A percentile compares a stretch with the other conserved stretches of the same genome.
Conservation (phyloP, 1,284 basidiomycete species). For the Tilletia indica region DNA sequence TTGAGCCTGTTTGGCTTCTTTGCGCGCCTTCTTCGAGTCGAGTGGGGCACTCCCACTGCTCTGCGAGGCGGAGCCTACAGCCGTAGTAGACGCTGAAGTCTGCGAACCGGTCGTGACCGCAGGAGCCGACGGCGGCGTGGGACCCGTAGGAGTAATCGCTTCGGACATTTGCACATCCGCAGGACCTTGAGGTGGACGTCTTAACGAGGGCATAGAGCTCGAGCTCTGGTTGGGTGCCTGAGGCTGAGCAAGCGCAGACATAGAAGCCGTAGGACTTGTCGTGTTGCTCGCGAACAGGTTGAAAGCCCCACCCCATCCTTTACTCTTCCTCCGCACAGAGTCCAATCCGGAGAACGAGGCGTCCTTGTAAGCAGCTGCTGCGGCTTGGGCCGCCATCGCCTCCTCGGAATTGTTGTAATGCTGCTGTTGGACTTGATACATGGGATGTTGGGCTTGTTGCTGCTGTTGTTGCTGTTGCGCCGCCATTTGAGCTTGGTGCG, state of each 20-base stretch:
- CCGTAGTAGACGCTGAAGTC: no score
- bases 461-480: slow-evolving; percentile 17
- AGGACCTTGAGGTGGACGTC: neutral
- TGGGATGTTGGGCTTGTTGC: neutral
- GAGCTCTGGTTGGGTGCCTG: neutral
- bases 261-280: neutral
- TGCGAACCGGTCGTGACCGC: neutral
- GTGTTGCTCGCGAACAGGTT: slow-evolving; percentile 1
- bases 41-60: slow-evolving; percentile 52
- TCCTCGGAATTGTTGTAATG: slow-evolving; percentile 23
- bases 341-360: neutral
- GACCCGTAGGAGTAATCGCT: neutral
- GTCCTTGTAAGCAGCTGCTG: neutral
- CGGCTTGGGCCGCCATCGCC: neutral
- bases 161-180: slow-evolving; percentile 9
- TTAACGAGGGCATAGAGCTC: no score
- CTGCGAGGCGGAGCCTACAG: no score
- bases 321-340: slow-evolving; percentile 8
- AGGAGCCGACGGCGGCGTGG: neutral
- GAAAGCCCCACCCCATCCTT: slow-evolving; percentile 14
- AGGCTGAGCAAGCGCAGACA: neutral
- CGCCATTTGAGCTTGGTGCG: neutral
- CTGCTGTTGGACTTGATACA: slow-evolving; percentile 12
- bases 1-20: slow-evolving; percentile 79
- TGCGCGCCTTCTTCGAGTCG: slow-evolving; percentile 82